Percentiles rank a stretch among this genome's conserved stretches.
Evolutionary conservation across 495 filamentous ascomycete species (phyloP).

Genomic region (Podospora bellae-mahoneyi): DNA sequence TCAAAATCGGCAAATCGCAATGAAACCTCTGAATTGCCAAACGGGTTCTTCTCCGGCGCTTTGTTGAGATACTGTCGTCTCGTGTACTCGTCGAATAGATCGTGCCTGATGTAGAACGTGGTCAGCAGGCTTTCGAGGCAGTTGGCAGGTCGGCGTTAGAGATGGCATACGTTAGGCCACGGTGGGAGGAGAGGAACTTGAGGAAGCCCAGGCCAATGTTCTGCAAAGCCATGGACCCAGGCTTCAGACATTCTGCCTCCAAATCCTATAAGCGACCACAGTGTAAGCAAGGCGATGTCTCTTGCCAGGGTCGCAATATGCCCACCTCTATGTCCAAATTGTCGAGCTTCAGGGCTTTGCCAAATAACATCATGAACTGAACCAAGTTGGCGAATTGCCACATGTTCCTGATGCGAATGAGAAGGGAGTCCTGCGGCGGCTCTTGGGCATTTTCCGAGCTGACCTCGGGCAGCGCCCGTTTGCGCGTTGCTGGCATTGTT

Average conservation of each 20-base stretch:
- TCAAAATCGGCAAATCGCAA: conserved; percentile 77
- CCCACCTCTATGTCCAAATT: conserved; percentile 81
- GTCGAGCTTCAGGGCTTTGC: conserved; percentile 81
- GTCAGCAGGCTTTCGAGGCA: conserved; percentile 19
- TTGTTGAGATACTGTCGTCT: conserved; percentile 84
- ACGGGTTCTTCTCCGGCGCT: conserved; percentile 77
- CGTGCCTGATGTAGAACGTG: conserved; percentile 51
- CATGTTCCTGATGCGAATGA: conserved; percentile 73
- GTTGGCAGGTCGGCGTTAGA: conserved; percentile 9
- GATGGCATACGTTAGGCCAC: conserved; percentile 74
- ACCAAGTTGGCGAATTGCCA: conserved; percentile 96
- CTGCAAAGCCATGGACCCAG: conserved; percentile 66
- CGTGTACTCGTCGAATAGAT: conserved; percentile 92
- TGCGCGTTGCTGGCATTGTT: conserved; percentile 57
- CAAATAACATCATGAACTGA: conserved; percentile 90
- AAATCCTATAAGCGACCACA: conserved; percentile 61
- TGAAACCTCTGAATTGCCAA: conserved; percentile 72
- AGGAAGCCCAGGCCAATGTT: conserved; percentile 85
- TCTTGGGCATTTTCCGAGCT: conserved; percentile 34
- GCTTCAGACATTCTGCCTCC: conserved; percentile 81
- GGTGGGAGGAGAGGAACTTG: conserved; percentile 91
- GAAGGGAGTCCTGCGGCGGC: conserved; percentile 33
- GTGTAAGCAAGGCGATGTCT: conserved; percentile 6
- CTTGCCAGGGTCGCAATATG: neutral
- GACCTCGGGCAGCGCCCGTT: conserved; percentile 69